phyloP scores from a whole-genome alignment of 2,329 filamentous ascomycete genomes.

The Keithomyces neogunnii region DNA sequence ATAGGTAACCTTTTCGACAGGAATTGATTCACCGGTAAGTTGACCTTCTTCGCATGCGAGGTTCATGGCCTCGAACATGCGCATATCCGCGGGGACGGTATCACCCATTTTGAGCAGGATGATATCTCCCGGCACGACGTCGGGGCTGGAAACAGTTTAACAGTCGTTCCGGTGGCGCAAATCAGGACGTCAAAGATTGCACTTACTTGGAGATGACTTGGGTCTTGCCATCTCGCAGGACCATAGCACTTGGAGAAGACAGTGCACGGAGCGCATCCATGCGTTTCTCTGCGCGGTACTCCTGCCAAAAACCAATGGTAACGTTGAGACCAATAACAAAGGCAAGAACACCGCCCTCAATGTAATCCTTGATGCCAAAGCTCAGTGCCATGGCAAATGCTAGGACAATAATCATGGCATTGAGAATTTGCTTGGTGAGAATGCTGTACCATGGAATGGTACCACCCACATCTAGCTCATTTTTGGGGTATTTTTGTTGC shows the following conservation, averaged over 20 bases:
- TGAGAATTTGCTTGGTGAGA: constrained; percentile 62
- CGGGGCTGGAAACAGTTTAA: constrained; percentile 32
- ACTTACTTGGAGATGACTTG: constrained; percentile 50
- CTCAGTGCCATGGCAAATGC: constrained; percentile 68
- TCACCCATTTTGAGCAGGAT: constrained; percentile 61
- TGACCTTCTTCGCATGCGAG: constrained; percentile 71
- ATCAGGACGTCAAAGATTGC: background rate
- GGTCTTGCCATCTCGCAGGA: constrained; percentile 51
- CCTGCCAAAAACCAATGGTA: constrained; percentile 57
- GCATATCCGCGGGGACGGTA: constrained; percentile 65
- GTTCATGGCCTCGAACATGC: constrained; percentile 67
- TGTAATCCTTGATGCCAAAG: constrained; percentile 58
- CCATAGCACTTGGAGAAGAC: constrained; percentile 54
- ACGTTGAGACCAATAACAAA: constrained; percentile 64
- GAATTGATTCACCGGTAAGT: constrained; percentile 67
- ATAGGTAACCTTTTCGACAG: constrained; percentile 57
- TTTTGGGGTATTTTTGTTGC: constrained; percentile 52
- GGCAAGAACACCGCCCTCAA: constrained; percentile 59
- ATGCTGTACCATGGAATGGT: constrained; percentile 65
- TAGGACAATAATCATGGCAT: constrained; percentile 71
- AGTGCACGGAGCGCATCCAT: constrained; percentile 56
- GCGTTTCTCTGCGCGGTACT: constrained; percentile 56
- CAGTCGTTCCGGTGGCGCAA: background rate
- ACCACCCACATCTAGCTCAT: constrained; percentile 62
- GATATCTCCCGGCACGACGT: constrained; percentile 66